Evolutionary conservation across 148 eudicot genomes (phyloP).

Genomic region (Nepenthes gracilis): DNA sequence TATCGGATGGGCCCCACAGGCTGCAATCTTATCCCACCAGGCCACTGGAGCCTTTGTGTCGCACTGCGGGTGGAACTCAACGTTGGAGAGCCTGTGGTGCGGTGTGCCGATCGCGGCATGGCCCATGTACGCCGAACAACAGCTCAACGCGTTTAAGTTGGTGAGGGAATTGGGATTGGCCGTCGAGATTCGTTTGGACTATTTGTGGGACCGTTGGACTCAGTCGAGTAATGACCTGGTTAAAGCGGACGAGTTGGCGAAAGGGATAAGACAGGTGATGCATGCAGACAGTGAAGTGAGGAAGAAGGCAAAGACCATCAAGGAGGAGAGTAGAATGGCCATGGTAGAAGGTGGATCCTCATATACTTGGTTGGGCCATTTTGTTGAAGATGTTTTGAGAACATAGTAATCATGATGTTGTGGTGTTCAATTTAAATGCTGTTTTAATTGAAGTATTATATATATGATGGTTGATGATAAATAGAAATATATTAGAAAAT

Average conservation of each 20-base stretch:
- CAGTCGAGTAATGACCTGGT: slow-evolving; percentile 1
- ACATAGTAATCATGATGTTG: neutral
- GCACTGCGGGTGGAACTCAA: slow-evolving; percentile 32
- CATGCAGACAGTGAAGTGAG: slow-evolving; percentile 1
- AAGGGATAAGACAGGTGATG: slow-evolving; percentile 12
- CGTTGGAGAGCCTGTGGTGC: slow-evolving; percentile 23
- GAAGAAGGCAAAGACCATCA: slow-evolving; percentile 9
- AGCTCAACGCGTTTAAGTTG: slow-evolving; percentile 15
- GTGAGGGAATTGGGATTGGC: slow-evolving; percentile 17
- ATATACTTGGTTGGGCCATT: slow-evolving; percentile 3
- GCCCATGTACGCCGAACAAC: slow-evolving; percentile 26
- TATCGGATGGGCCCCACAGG: slow-evolving; percentile 32
- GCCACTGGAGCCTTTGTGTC: slow-evolving; percentile 21
- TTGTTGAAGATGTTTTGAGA: slow-evolving; percentile 13
- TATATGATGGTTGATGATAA: too few species aligned
- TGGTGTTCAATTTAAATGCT: too few species aligned
- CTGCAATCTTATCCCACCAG: slow-evolving; percentile 9
- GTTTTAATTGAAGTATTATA: too few species aligned
- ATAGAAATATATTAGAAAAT: too few species aligned
- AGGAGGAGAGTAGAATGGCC: slow-evolving; percentile 13
- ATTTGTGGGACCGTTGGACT: neutral
- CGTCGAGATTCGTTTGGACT: slow-evolving; percentile 19
- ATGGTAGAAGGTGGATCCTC: slow-evolving; percentile 27
- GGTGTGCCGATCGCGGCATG: slow-evolving; percentile 21
- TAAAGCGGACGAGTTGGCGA: slow-evolving; percentile 18